Percentiles rank a stretch among this genome's conserved stretches.
These are phyloP conservation scores for Solanum chacoense DNA, from an alignment of 305 asterid genomes.

Conservation along the genomic window DNA sequence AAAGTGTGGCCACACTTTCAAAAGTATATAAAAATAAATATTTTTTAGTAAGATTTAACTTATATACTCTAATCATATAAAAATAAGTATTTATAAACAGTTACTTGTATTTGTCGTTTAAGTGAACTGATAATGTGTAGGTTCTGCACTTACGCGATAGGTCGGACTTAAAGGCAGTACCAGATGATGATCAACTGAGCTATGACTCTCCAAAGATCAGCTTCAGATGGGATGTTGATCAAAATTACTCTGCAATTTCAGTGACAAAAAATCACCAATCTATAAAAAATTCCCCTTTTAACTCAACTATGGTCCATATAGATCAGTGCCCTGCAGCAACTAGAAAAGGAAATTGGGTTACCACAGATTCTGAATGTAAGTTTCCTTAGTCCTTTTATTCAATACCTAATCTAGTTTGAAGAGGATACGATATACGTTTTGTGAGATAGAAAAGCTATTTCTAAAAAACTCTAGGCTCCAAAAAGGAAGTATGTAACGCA, in stretches of 20 bases:
- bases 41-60: background rate
- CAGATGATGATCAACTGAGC: conserved; percentile 36
- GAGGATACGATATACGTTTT: background rate
- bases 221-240: conserved; percentile 57
- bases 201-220: conserved; percentile 72
- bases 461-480: background rate
- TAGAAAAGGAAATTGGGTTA: conserved; percentile 59
- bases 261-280: conserved; percentile 18
- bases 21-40: background rate
- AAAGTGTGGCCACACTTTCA: background rate
- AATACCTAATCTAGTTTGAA: background rate
- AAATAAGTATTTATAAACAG: background rate
- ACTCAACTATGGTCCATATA: conserved; percentile 29
- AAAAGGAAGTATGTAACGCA: background rate
- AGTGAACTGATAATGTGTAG: conserved; percentile 8
- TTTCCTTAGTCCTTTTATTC: background rate
- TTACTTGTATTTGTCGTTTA: background rate
- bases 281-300: conserved; percentile 12
- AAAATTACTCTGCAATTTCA: conserved; percentile 47
- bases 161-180: conserved; percentile 23
- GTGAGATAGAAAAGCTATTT: background rate
- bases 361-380: conserved; percentile 82
- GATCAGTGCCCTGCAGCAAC: conserved; percentile 10
- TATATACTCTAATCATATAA: background rate
- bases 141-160: conserved; percentile 32